Evolutionary conservation across 2,329 filamentous ascomycete species (phyloP).

Genomic region (Exophiala alcalophila): DNA sequence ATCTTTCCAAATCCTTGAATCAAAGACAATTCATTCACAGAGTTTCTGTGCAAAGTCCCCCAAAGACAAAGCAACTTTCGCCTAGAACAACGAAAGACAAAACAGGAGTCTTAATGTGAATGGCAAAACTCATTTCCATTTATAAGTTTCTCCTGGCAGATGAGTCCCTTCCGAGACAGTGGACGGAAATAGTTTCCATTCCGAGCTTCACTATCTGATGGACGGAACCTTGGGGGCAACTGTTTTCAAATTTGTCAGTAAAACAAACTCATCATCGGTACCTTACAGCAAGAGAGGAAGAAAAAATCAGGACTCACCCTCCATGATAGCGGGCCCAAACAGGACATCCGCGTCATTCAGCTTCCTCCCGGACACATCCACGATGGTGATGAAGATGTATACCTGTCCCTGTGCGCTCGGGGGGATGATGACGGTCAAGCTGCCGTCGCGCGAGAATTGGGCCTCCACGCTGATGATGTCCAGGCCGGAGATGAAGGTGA

Average conservation of each 20-base stretch:
- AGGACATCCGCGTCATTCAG: constrained; percentile 25
- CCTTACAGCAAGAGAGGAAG: background rate
- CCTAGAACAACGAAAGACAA: too few species aligned
- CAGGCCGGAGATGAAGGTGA: constrained; percentile 29
- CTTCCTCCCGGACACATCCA: constrained; percentile 22
- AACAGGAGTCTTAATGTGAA: too few species aligned
- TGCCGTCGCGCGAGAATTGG: constrained; percentile 8
- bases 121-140: too few species aligned
- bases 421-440: constrained; percentile 21
- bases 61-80: too few species aligned
- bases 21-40: too few species aligned
- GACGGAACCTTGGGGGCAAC: constrained; percentile 18
- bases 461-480: constrained; percentile 21
- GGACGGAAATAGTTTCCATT: too few species aligned
- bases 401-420: constrained; percentile 24
- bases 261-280: background rate
- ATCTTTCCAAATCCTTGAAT: too few species aligned
- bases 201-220: constrained; percentile 8
- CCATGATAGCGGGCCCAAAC: constrained; percentile 30
- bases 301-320: constrained; percentile 20
- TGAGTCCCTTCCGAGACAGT: too few species aligned
- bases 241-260: background rate
- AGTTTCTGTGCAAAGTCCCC: too few species aligned
- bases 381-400: constrained; percentile 28
- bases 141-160: too few species aligned